A percentile compares a stretch with the other conserved stretches of the same genome.
Evolutionary conservation across 306 rosid genomes (phyloP).

Genomic region (Pyrus betulifolia): DNA sequence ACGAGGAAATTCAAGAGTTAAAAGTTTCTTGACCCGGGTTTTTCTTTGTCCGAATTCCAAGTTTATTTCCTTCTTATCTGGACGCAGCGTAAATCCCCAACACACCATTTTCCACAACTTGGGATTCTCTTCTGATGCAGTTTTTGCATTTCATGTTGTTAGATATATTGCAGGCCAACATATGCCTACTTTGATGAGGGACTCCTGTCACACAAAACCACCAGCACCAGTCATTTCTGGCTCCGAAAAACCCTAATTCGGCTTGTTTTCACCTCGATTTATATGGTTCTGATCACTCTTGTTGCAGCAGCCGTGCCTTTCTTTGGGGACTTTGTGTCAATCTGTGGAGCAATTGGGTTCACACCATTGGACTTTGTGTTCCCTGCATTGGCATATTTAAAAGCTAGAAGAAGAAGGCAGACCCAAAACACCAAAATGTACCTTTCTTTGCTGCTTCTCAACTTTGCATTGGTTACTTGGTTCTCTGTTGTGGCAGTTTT

Average conservation of each 20-base stretch:
- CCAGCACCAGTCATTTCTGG: not conserved
- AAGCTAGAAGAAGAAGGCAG: slow-evolving; percentile 38
- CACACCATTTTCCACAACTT: not conserved
- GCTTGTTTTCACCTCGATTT: slow-evolving; percentile 34
- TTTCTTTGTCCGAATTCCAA: no score
- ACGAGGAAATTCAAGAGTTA: no score
- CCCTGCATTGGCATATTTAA: slow-evolving; percentile 67
- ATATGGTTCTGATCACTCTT: slow-evolving; percentile 47
- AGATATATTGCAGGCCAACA: slow-evolving; percentile 84
- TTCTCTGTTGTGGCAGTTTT: slow-evolving; percentile 63
- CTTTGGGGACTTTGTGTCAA: slow-evolving; percentile 67
- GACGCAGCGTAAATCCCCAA: not conserved
- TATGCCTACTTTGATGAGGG: slow-evolving; percentile 59
- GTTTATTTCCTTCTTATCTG: no score
- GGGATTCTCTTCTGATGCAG: not conserved
- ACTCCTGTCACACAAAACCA: slow-evolving; percentile 21
- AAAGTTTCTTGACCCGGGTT: no score
- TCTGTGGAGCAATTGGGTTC: slow-evolving; percentile 72
- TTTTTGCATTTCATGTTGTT: not conserved
- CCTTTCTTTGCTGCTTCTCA: slow-evolving; percentile 34
- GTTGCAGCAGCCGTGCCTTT: slow-evolving; percentile 74
- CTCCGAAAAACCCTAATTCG: slow-evolving; percentile 23
- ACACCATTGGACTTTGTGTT: slow-evolving; percentile 68
- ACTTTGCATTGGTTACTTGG: slow-evolving; percentile 48
- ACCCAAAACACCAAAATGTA: slow-evolving; percentile 26